Evolutionary conservation across 768 basidiomycete species (phyloP), one percentile per base, ranked within the genome.

Genomic region (Trametes elegans): DNA sequence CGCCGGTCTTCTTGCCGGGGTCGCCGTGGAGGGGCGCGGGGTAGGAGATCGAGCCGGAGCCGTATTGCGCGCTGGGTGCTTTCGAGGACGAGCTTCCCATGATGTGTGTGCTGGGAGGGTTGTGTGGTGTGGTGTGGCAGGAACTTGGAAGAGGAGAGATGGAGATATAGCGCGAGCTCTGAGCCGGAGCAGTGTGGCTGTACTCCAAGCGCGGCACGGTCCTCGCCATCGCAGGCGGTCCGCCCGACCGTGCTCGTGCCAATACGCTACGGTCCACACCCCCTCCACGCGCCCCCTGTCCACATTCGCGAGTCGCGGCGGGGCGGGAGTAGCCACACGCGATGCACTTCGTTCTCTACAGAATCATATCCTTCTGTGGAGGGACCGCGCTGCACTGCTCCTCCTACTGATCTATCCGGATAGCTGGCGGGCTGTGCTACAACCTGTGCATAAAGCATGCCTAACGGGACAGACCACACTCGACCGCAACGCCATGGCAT

Each of bases 71-170:
- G 40, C 40, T 44, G 8, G 56, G 46, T 13, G 56, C 44, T 42
- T 57, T 59, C 13, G 62, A 62, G 16, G 55, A 56, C 9, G 48
- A 32, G 55, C 48, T 55, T 26, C 62, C 62, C 62, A 63, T 63
- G 27, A 13, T 40, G 9, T 3, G 16, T 21, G n/a, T 14, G 10
- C 14, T 19, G 14, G 21, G 38, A 40, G 1, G 38, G 27, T 19
- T 9, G 49, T 3, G 27, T 5, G 13, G 26, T 6, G 10, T 29
- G 10, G 7, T 39, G 28, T 3, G 19, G 35, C 10, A 9, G 26
- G 29, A n/a, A 32, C 10, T 18, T 7, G 14, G 14, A 21, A 8
- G 27, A 5, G 26, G 42, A 9, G 18, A 18, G 21, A 18, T 19
- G 13, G 4, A 26, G 26, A 10, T 41, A 41, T 41, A 41, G 40